These are phyloP conservation scores for Globisporangium solare DNA, from an alignment of 352 stramenopile species.

Conservation along the genomic window DNA sequence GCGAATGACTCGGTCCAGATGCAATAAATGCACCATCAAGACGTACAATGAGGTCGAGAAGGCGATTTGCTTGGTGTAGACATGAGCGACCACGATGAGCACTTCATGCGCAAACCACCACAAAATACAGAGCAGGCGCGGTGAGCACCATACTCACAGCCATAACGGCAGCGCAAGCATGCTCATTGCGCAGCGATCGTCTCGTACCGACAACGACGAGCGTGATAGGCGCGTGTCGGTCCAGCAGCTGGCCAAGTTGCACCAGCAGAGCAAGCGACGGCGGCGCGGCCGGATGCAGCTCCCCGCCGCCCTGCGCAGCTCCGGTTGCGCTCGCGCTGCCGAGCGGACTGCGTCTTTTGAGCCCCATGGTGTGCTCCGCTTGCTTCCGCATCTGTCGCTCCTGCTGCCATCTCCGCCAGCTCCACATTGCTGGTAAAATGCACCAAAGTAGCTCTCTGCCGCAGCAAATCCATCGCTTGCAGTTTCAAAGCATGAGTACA, in stretches of 20 bases:
- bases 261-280: conserved; percentile 12
- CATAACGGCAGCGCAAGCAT: too few species aligned
- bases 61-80: conserved; percentile 14
- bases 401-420: conserved; percentile 7
- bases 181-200: too few species aligned
- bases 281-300: neutral
- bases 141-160: neutral
- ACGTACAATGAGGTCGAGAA: conserved; percentile 9
- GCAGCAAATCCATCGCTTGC: neutral
- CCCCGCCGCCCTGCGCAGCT: neutral
- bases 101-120: conserved; percentile 1
- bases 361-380: neutral
- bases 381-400: conserved; percentile 13
- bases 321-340: neutral
- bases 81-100: conserved; percentile 8
- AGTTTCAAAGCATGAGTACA: too few species aligned
- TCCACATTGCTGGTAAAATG: too few species aligned
- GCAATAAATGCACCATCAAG: too few species aligned
- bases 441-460: conserved; percentile 1
- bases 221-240: conserved; percentile 12
- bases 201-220: conserved; percentile 7
- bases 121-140: too few species aligned
- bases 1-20: too few species aligned
- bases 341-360: neutral
- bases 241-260: conserved; percentile 10